Base-by-base conservation (phyloP, 2,329 filamentous ascomycete genomes). In the Rutstroemia sydowiana region DNA sequence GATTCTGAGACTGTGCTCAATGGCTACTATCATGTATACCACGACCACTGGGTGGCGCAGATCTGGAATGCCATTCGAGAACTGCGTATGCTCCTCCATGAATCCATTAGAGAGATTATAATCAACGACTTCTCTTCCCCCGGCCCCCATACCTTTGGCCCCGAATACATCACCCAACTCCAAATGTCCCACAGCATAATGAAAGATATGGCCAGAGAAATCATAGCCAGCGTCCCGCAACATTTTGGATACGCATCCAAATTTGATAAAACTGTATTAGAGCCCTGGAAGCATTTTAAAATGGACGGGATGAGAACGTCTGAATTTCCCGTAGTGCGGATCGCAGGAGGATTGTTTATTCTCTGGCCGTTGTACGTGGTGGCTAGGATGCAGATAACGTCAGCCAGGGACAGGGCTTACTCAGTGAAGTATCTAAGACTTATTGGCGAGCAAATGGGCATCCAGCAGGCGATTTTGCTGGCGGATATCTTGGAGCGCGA, bases 351-450 rank as follows among this genome's bases (percentile, higher is more conserved):
- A 2, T 52, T 58, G 21, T 64, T 64, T 23, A 30, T 65, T 1
- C 55, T 66, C 3, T 66, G 63, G 63, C 63, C 63, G 2, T 46
- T 65, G 6, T 66, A 55, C 45, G 53, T 63, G 34, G 61, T 52
- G 13, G 63, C 60, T 0, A 51, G 56, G 3, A 45, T 60, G 30
- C 57, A 59, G 32, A 30, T 54, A 0, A 30, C 57, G 3, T 55
- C 57, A 1, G 43, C 53, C 1, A 51, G 49, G 7, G 45, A 59
- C 2, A 44, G 53, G 16, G 39, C 44, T 1, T 66, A 61, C 45
- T 55, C 55, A 7, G 51, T 58, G 2, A 57, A 46, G 42, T 63
- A 59, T 39, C 32, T 66, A 2, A 43, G 53, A 39, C 36, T 20
- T 14, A 54, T 66, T 21, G 61, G 51, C n/a, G 42, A 54, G 32